A percentile compares a stretch with the other conserved stretches of the same genome.
Evolutionary conservation across 164 flowering plant species (phyloP).

Genomic region (Aristolochia californica): DNA sequence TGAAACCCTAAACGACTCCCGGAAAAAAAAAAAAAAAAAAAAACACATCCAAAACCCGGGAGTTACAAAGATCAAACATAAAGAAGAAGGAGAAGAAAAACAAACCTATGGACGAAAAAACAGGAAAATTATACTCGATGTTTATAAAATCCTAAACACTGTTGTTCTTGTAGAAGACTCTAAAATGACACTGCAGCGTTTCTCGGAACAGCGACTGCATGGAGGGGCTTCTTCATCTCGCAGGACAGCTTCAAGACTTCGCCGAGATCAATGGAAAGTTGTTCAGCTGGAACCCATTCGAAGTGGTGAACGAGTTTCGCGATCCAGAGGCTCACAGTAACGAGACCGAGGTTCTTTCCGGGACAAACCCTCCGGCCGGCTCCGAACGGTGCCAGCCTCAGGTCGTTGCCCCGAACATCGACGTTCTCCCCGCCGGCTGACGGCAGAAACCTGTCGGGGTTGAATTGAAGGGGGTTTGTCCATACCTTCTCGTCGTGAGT

Average conservation of each 20-base stretch:
- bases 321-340: constrained; percentile 38
- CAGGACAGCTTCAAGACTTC: constrained; percentile 43
- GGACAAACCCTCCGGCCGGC: constrained; percentile 58
- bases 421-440: constrained; percentile 25
- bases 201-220: constrained; percentile 17
- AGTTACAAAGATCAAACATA: no score
- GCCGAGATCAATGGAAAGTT: constrained; percentile 22
- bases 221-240: constrained; percentile 44
- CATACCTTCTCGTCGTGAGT: constrained; percentile 44
- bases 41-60: no score
- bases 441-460: constrained; percentile 38
- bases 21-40: no score
- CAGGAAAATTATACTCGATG: no score
- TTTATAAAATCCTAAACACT: no score
- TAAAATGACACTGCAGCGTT: not conserved
- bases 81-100: no score
- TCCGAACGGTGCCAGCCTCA: constrained; percentile 54
- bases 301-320: constrained; percentile 36
- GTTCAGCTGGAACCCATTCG: constrained; percentile 23
- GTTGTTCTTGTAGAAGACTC: no score
- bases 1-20: no score
- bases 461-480: constrained; percentile 29
- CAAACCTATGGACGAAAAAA: no score
- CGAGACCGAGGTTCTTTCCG: constrained; percentile 40
- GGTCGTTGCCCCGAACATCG: constrained; percentile 37